A percentile compares a stretch with the other conserved stretches of the same genome.
Conservation (phyloP, 257 asterid species). For the Paulownia fortunei region DNA sequence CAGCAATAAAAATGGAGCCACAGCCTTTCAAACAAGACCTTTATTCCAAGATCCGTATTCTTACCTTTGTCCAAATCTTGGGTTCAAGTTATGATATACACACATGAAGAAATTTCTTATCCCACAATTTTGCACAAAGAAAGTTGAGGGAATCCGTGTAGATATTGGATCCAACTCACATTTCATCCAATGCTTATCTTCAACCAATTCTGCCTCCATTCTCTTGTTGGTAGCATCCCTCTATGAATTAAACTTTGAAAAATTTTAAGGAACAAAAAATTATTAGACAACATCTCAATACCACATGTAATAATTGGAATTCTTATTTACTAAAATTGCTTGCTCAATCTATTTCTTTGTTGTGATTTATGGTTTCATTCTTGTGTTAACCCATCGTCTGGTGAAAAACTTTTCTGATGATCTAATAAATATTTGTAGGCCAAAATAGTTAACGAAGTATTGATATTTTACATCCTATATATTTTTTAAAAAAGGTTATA, state of each 20-base stretch:
- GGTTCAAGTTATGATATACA: not conserved
- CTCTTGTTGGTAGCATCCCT: not conserved
- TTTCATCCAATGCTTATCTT: not conserved
- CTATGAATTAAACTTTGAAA: not conserved
- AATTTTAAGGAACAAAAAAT: not conserved
- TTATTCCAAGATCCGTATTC: slow-evolving; percentile 10
- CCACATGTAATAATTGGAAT: too few relatives aligned
- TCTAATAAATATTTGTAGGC: too few relatives aligned
- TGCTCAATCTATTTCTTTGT: too few relatives aligned
- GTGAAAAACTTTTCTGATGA: too few relatives aligned
- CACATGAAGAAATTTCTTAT: slow-evolving; percentile 28
- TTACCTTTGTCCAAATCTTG: slow-evolving; percentile 9
- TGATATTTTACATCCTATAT: too few relatives aligned
- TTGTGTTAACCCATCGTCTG: too few relatives aligned
- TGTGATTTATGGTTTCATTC: too few relatives aligned
- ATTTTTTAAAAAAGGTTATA: too few relatives aligned
- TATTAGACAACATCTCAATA: too few relatives aligned
- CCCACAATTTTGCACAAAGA: slow-evolving; percentile 32
- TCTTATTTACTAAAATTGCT: too few relatives aligned
- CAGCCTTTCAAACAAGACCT: slow-evolving; percentile 8
- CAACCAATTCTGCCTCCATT: too few relatives aligned
- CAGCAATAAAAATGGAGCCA: not conserved
- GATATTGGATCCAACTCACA: slow-evolving; percentile 10
- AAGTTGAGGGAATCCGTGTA: not conserved
- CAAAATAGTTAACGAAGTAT: too few relatives aligned